Evolutionary conservation across 2,329 filamentous ascomycete genomes (phyloP), one percentile per base, ranked within the genome.

Genomic region (Colletotrichum echinochloae): DNA sequence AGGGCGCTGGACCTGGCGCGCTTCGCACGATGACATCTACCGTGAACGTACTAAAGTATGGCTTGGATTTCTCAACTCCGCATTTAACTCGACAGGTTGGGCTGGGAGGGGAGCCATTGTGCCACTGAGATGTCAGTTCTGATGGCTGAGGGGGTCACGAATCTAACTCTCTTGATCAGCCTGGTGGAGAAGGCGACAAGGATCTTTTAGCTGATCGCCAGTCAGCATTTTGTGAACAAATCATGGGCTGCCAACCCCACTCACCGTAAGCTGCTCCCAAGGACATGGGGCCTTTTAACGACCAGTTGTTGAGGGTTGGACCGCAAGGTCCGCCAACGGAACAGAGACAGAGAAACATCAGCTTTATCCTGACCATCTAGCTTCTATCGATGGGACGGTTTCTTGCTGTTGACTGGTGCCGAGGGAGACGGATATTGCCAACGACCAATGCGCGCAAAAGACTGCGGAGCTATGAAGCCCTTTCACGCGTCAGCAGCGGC

Each of bases 131-230:
- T 39, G 35, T 44, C 35, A 51, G 39, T 51, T 9, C 44, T 46
- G 8, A 60, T 28, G 33, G 33, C 30, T 23, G 33, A n/a, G n/a
- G n/a, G n/a, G n/a, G 35, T 23, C 44, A 37, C 8, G 33, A 18
- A 35, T 61, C 59, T 23, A 23, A 41, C 12, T 57, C 8, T 44
- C 9, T 57, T 37, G 26, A 54, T n/a, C 23, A 44, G 23, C 28
- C 28, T 55, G 41, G 28, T 55, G 44, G 49, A 3, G 30, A n/a
- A 60, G 26, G 41, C 2, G 28, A 54, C 55, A 70, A 56, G 62
- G 66, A 52, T 66, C 11, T 28, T 57, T 54, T 60, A 9, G 57
- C 41, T 35, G 66, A 70, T 70, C 62, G 66, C 48, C 62, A 35
- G 63, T 60, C 23, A 60, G 61, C 39, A 55, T 54, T 44, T 56